phyloP scores from a whole-genome alignment of 352 stramenopile species.

The Phytophthora lateralis region DNA sequence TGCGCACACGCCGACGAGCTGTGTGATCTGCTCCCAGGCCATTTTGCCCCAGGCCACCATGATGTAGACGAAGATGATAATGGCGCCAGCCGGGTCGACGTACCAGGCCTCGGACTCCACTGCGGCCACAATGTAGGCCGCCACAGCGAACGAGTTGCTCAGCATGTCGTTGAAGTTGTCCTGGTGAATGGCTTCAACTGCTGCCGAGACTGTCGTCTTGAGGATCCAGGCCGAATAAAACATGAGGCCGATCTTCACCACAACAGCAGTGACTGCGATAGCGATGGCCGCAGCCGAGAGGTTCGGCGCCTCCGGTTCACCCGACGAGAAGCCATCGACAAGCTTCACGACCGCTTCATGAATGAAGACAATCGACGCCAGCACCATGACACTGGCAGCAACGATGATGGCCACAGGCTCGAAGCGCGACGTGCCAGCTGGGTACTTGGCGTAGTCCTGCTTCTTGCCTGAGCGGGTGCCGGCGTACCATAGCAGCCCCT shows the following conservation, averaged over 20 bases:
- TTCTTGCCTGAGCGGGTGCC: slow-evolving; percentile 81
- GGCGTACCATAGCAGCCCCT: slow-evolving; percentile 90
- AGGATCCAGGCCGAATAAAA: slow-evolving; percentile 69
- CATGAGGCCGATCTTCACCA: slow-evolving; percentile 74
- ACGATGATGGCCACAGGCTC: slow-evolving; percentile 94
- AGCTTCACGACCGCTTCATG: slow-evolving; percentile 60
- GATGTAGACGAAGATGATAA: slow-evolving; percentile 94
- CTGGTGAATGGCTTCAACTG: slow-evolving; percentile 73
- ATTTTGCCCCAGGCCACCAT: slow-evolving; percentile 92
- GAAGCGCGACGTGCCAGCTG: slow-evolving; percentile 88
- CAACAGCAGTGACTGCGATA: slow-evolving; percentile 66
- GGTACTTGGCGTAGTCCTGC: slow-evolving; percentile 90
- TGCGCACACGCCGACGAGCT: slow-evolving; percentile 70
- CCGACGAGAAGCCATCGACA: slow-evolving; percentile 48
- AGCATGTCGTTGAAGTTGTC: slow-evolving; percentile 96
- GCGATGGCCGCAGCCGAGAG: slow-evolving; percentile 89
- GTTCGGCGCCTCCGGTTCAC: slow-evolving; percentile 75
- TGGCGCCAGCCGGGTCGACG: slow-evolving; percentile 91
- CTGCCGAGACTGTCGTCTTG: slow-evolving; percentile 51
- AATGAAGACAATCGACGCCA: slow-evolving; percentile 88
- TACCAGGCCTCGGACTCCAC: slow-evolving; percentile 76
- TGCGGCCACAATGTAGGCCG: slow-evolving; percentile 66
- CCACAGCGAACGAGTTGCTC: slow-evolving; percentile 90
- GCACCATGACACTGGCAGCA: slow-evolving; percentile 91
- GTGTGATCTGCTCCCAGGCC: slow-evolving; percentile 91